phyloP scores from a whole-genome alignment of 2,329 filamentous ascomycete species.

The Fonsecaea monophora region DNA sequence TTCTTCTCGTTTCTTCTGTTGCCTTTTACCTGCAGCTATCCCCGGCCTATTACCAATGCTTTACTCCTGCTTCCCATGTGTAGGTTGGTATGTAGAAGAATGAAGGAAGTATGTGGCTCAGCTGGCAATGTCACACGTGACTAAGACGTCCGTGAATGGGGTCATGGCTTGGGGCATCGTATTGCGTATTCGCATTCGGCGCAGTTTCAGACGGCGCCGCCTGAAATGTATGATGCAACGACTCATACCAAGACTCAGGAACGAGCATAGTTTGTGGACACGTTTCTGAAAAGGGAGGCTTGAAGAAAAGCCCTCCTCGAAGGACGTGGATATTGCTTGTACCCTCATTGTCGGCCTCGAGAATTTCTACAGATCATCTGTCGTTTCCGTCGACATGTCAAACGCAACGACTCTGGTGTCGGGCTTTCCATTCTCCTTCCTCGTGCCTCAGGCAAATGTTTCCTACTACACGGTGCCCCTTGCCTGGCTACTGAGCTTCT shows the following conservation, averaged over 20 bases:
- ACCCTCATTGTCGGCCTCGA: not conserved
- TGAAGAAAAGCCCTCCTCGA: not conserved
- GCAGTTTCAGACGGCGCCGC: too few relatives aligned
- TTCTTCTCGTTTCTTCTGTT: too few relatives aligned
- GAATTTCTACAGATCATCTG: not conserved
- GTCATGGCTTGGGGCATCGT: not conserved
- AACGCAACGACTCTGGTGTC: not conserved
- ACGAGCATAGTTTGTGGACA: not conserved
- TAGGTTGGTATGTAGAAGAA: too few relatives aligned
- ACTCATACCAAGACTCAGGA: not conserved
- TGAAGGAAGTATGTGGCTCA: too few relatives aligned
- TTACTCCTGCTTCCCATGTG: too few relatives aligned
- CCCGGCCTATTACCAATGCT: too few relatives aligned
- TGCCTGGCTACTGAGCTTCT: conserved; percentile 30
- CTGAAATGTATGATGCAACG: not conserved
- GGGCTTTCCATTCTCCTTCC: not conserved
- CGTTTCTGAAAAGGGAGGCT: not conserved
- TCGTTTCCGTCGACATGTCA: not conserved
- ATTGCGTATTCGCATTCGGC: not conserved
- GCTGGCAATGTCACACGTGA: not conserved
- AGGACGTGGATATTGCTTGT: not conserved
- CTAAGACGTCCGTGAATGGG: not conserved
- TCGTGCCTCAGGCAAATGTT: not conserved
- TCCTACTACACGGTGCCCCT: conserved; percentile 14
- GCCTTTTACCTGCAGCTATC: too few relatives aligned